phyloP scores from a whole-genome alignment of 179 eudicot species.

The Corrigiola litoralis region DNA sequence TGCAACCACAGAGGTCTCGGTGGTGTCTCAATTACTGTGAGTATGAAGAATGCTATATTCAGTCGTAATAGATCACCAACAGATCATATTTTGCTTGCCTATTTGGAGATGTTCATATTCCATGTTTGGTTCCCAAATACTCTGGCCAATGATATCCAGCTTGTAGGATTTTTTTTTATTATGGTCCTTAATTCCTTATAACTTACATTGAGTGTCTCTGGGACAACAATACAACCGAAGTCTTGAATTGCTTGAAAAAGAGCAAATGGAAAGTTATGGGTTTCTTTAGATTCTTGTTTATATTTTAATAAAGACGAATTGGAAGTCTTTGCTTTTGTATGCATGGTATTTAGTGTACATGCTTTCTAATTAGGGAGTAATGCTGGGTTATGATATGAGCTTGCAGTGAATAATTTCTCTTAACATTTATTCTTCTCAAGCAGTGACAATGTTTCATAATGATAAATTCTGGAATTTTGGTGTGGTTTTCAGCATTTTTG shows the following conservation, averaged over 20 bases:
- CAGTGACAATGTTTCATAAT: too few species aligned
- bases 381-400: neutral
- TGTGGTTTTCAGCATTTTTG: too few species aligned
- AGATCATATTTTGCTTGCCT: constrained; percentile 1
- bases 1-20: constrained; percentile 97
- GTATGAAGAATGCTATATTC: constrained; percentile 18
- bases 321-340: neutral
- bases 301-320: neutral
- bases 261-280: neutral
- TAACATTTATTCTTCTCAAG: neutral
- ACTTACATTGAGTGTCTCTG: neutral
- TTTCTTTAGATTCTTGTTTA: neutral
- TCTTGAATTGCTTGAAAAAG: constrained; percentile 11
- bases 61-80: neutral
- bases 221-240: neutral
- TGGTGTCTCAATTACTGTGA: constrained; percentile 88
- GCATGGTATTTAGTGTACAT: neutral
- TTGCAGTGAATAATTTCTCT: neutral
- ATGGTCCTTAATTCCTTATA: neutral
- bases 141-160: neutral
- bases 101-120: neutral
- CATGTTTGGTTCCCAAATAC: neutral
- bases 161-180: neutral
- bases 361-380: neutral
- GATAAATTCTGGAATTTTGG: too few species aligned